Percentiles rank a stretch among this genome's conserved stretches.
These are phyloP conservation scores for Leccinum subgranulosum DNA, from an alignment of 768 basidiomycete genomes.

Conservation along the genomic window DNA sequence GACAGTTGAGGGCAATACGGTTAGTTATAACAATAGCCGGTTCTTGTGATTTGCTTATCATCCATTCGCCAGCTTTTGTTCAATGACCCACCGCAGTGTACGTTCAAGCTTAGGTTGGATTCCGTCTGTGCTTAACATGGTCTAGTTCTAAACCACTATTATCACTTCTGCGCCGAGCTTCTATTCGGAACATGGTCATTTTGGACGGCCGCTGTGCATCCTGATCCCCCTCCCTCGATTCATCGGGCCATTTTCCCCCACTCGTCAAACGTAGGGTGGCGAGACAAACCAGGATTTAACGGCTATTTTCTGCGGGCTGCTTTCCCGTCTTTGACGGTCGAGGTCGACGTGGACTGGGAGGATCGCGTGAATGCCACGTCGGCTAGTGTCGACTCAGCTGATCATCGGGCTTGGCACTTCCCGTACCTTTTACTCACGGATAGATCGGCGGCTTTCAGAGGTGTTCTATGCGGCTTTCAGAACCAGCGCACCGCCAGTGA, in stretches of 20 bases:
- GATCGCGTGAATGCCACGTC: slow-evolving; percentile 48
- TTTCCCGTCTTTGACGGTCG: slow-evolving; percentile 68
- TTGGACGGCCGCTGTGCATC: slow-evolving; percentile 53
- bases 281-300: slow-evolving; percentile 78
- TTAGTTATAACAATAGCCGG: slow-evolving; percentile 30
- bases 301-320: slow-evolving; percentile 70
- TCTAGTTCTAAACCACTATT: slow-evolving; percentile 74
- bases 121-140: not conserved
- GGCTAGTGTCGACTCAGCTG: slow-evolving; percentile 14
- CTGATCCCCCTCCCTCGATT: slow-evolving; percentile 49
- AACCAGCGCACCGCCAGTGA: slow-evolving; percentile 73
- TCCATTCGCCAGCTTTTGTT: slow-evolving; percentile 43
- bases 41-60: slow-evolving; percentile 1
- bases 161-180: slow-evolving; percentile 84
- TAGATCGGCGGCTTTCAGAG: slow-evolving; percentile 74
- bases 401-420: slow-evolving; percentile 63
- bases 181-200: slow-evolving; percentile 74
- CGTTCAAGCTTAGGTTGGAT: slow-evolving; percentile 3
- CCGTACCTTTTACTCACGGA: slow-evolving; percentile 68
- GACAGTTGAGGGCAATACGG: slow-evolving; percentile 71
- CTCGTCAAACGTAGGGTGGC: slow-evolving; percentile 56
- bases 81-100: slow-evolving; percentile 67
- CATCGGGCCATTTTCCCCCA: slow-evolving; percentile 73
- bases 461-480: slow-evolving; percentile 54
- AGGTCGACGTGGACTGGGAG: slow-evolving; percentile 66